These are phyloP conservation scores for Diplodia intermedia DNA, from an alignment of 2,329 filamentous ascomycete genomes.

Conservation along the genomic window DNA sequence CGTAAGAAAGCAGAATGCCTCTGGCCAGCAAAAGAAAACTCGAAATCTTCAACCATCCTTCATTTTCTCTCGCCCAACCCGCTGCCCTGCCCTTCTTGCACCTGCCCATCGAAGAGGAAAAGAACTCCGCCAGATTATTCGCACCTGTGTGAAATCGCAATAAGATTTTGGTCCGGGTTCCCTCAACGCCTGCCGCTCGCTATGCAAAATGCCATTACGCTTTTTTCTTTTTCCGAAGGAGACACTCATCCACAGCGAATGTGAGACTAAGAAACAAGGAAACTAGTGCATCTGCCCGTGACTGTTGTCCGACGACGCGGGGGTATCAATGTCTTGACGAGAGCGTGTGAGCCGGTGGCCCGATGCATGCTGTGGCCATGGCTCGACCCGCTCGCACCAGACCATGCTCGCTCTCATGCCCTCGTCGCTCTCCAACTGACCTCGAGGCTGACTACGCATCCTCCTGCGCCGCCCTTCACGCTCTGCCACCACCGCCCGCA, in stretches of 20 bases:
- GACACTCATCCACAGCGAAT: slow-evolving; percentile 17
- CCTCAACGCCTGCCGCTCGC: slow-evolving; percentile 28
- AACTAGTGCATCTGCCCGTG: slow-evolving; percentile 7
- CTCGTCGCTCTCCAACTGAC: slow-evolving; percentile 34
- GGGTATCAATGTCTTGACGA: slow-evolving; percentile 42
- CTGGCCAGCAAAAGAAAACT: slow-evolving; percentile 6
- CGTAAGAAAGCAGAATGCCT: slow-evolving; percentile 8
- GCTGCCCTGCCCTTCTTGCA: neutral
- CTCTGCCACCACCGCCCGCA: slow-evolving; percentile 53
- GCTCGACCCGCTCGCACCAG: slow-evolving; percentile 48
- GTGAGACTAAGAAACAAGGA: neutral
- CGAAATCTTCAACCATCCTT: slow-evolving; percentile 16
- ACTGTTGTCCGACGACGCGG: slow-evolving; percentile 38
- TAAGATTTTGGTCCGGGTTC: neutral
- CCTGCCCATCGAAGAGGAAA: neutral
- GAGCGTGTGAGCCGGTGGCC: slow-evolving; percentile 46
- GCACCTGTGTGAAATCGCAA: slow-evolving; percentile 14
- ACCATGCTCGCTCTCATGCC: slow-evolving; percentile 42
- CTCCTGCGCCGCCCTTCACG: slow-evolving; percentile 52
- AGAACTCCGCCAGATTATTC: slow-evolving; percentile 20
- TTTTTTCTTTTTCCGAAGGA: neutral
- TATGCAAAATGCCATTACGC: slow-evolving; percentile 33
- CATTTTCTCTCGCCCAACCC: neutral
- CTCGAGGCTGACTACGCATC: slow-evolving; percentile 35
- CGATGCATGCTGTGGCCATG: slow-evolving; percentile 46